Evolutionary conservation across 2,329 filamentous ascomycete species (phyloP), one percentile per base, ranked within the genome.

Genomic region (Botrytis deweyae): DNA sequence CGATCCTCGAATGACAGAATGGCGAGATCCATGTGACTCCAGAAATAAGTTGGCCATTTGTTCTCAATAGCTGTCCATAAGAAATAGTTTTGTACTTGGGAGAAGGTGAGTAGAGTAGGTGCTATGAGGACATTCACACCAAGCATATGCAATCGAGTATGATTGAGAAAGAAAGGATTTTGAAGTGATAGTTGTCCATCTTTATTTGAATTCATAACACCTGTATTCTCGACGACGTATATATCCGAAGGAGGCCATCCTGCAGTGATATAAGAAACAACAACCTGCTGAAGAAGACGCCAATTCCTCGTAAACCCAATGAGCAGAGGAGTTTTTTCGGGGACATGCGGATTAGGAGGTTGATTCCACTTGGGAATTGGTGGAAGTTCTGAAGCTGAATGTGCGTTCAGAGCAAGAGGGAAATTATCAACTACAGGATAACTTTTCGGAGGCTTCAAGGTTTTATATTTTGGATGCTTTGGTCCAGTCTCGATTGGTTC

Each of bases 221-320:
- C 88, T 8, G 86, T 90, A 80, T 90, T 90, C 77, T 90, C 88
- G 42, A 90, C 81, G 2, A 90, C 85, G 75, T 87, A 87, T 74
- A 90, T 89, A 75, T 89, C 84, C 33, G 82, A 82, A 0, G 86
- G 80, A 2, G 88, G 88, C 88, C 88, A 90, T 67, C 88, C 88
- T 4, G 87, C 86, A 0, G 87, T 86, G 75, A 90, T 86, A 79
- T 90, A 90, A 18, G 84, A 86, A 16, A 88, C 84, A 1, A 90
- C 85, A 4, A 85, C 82, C 80, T 90, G 88, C 22, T 88, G 83
- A 1, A 90, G 83, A 73, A 89, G 81, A 3, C 85, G 84, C 85
- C 85, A 88, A 72, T 86, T 85, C 49, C 87, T 83, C 0, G 88
- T 88, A 81, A 90, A 90, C n/a, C 87, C 86, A 74, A 90, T 88